Evolutionary conservation across 768 basidiomycete species (phyloP).

Genomic region (Pleurotus eryngii): DNA sequence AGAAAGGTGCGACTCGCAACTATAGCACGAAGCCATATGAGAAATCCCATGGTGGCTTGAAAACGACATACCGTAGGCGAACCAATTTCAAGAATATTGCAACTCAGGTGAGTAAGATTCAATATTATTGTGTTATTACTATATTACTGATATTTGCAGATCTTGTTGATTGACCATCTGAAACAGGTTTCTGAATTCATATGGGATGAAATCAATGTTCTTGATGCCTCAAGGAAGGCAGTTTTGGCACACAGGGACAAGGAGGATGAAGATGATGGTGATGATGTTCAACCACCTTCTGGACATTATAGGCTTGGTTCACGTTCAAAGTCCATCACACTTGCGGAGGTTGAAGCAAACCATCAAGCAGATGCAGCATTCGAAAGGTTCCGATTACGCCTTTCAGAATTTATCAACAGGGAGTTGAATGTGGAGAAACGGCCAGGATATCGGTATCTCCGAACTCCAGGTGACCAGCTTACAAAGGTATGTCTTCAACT

Average conservation of each 20-base stretch:
- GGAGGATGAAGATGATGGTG: not conserved
- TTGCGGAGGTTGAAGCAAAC: slow-evolving; percentile 1
- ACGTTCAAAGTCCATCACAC: not conserved
- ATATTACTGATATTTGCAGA: slow-evolving; percentile 10
- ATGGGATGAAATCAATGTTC: not conserved
- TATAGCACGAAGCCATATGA: slow-evolving; percentile 32
- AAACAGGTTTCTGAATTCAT: slow-evolving; percentile 9
- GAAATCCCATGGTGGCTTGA: slow-evolving; percentile 24
- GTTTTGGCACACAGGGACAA: slow-evolving; percentile 6
- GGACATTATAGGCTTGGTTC: slow-evolving; percentile 11
- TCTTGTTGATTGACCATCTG: slow-evolving; percentile 16
- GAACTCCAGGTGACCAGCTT: not conserved
- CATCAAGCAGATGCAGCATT: slow-evolving; percentile 5
- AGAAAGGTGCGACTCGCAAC: slow-evolving; percentile 26
- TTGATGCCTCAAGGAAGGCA: not conserved
- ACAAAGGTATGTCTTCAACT: slow-evolving; percentile 1
- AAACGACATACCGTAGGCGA: slow-evolving; percentile 19
- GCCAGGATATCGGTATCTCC: not conserved
- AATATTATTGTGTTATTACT: not conserved
- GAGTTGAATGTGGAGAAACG: not conserved
- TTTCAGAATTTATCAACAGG: slow-evolving; percentile 13
- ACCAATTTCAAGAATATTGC: slow-evolving; percentile 33
- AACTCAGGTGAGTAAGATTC: slow-evolving; percentile 21
- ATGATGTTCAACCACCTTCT: not conserved
- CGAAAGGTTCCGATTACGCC: slow-evolving; percentile 5